Conservation (phyloP, 1,284 basidiomycete species). For the Sporisorium scitamineum region DNA sequence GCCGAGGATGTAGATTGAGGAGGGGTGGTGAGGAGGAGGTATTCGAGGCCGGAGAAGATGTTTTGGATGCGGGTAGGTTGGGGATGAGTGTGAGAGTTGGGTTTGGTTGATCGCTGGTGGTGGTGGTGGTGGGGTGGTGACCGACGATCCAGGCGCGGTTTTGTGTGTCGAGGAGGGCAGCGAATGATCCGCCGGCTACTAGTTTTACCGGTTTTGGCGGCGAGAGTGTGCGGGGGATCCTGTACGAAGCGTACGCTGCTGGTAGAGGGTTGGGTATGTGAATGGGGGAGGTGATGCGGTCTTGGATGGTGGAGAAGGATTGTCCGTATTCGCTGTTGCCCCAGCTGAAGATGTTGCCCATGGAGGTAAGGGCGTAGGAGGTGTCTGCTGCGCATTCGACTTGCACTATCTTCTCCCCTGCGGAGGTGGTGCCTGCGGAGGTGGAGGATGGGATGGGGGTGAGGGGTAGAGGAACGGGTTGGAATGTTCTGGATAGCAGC, state of each 20-base stretch:
- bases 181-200: slow-evolving; percentile 36
- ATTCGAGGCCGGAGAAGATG: slow-evolving; percentile 31
- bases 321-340: slow-evolving; percentile 63
- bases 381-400: slow-evolving; percentile 55
- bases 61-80: slow-evolving; percentile 1
- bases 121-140: slow-evolving; percentile 19
- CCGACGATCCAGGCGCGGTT: slow-evolving; percentile 33
- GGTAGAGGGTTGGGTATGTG: slow-evolving; percentile 15
- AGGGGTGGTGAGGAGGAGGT: slow-evolving; percentile 24
- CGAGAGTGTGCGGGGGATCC: not conserved
- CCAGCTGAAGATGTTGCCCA: slow-evolving; percentile 46
- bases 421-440: too few relatives aligned
- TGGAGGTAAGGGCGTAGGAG: slow-evolving; percentile 27
- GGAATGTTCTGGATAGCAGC: slow-evolving; percentile 14
- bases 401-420: not conserved
- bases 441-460: not conserved
- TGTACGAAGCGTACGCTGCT: not conserved
- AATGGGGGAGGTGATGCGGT: slow-evolving; percentile 19
- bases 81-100: not conserved
- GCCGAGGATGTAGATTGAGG: slow-evolving; percentile 29
- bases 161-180: slow-evolving; percentile 27
- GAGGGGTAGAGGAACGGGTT: slow-evolving; percentile 2
- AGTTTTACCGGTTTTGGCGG: slow-evolving; percentile 11
- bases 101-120: not conserved
- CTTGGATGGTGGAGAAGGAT: slow-evolving; percentile 21